Evolutionary conservation across 2,329 filamentous ascomycete genomes (phyloP).

Genomic region (Elsinoe arachidis): DNA sequence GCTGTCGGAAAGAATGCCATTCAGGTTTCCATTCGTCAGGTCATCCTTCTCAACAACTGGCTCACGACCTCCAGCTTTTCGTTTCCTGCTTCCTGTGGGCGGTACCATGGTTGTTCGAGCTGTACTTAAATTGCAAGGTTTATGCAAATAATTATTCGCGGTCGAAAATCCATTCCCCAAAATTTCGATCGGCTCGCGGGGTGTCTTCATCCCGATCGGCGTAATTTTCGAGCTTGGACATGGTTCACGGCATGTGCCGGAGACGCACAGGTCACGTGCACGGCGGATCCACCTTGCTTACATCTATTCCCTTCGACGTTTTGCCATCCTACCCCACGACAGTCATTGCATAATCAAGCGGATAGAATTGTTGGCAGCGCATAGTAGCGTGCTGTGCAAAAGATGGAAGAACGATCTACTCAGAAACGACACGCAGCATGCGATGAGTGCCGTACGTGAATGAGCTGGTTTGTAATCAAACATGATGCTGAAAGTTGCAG

Average conservation of each 20-base stretch:
- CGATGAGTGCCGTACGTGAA: conserved; percentile 33
- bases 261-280: background rate
- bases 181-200: background rate
- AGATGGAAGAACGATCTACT: background rate
- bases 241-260: background rate
- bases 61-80: conserved; percentile 15
- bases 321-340: background rate
- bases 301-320: background rate
- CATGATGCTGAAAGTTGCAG: conserved; percentile 21
- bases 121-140: no score
- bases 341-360: background rate
- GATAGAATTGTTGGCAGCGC: background rate
- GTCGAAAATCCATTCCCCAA: background rate
- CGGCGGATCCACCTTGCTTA: background rate
- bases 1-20: conserved; percentile 16
- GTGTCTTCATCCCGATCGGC: background rate
- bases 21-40: conserved; percentile 15
- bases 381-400: no score
- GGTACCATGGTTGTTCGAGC: conserved; percentile 10
- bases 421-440: conserved; percentile 31
- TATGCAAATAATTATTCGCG: background rate
- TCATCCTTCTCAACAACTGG: conserved; percentile 10
- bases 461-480: background rate
- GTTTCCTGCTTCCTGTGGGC: conserved; percentile 14
- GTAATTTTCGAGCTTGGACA: background rate